Evolutionary conservation across 78 protist species (phyloP).

Genomic region (Ministeria vibrans): DNA sequence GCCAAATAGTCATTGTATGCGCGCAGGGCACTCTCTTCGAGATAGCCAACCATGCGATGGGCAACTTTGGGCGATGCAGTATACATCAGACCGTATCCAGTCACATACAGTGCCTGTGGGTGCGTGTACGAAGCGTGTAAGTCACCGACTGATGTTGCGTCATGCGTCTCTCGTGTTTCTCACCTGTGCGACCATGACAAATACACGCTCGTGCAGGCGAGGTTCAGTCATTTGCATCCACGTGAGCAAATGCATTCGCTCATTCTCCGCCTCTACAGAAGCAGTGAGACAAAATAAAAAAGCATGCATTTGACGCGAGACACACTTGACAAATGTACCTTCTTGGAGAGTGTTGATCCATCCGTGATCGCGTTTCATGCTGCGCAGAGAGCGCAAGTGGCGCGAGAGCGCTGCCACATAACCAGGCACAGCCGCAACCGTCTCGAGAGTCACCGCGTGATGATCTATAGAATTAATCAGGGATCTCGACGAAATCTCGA

Average conservation of each 20-base stretch:
- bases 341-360: conserved; percentile 53
- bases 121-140: too few relatives aligned
- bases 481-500: too few relatives aligned
- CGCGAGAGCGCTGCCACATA: conserved; percentile 60
- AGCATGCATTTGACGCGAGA: neutral
- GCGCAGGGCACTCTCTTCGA: conserved; percentile 72
- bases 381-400: conserved; percentile 72
- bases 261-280: conserved; percentile 80
- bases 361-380: conserved; percentile 55
- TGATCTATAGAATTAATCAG: too few relatives aligned
- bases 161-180: too few relatives aligned
- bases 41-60: conserved; percentile 81
- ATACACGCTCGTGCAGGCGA: neutral
- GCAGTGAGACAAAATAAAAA: neutral
- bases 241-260: conserved; percentile 81
- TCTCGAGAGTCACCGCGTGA: too few relatives aligned
- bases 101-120: too few relatives aligned
- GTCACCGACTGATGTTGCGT: too few relatives aligned
- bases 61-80: conserved; percentile 36
- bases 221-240: conserved; percentile 34
- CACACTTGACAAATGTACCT: neutral
- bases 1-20: conserved; percentile 39
- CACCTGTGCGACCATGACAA: conserved; percentile 51
- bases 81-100: too few relatives aligned
- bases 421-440: conserved; percentile 79